Percentiles rank a stretch among this genome's conserved stretches.
phyloP scores from a whole-genome alignment of 768 basidiomycete species.

The Sistotremastrum niveocremeum region DNA sequence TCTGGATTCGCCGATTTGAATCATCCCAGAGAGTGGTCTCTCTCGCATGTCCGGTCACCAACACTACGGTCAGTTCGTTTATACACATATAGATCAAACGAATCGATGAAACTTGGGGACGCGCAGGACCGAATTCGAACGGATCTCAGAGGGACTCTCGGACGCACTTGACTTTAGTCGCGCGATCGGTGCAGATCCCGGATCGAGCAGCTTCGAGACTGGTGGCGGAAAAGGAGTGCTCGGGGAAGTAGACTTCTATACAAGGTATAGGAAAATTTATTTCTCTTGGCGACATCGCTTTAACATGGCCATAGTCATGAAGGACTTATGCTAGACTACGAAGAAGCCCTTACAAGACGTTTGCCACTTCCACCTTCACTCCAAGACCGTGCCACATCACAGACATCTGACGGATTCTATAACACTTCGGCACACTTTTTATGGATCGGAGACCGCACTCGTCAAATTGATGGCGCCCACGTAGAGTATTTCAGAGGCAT shows the following conservation, averaged over 20 bases:
- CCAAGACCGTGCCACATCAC: slow-evolving; percentile 2
- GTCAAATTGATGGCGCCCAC: slow-evolving; percentile 86
- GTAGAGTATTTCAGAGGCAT: slow-evolving; percentile 92
- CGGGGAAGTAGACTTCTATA: slow-evolving; percentile 89
- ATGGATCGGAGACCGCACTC: slow-evolving; percentile 95
- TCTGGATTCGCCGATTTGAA: slow-evolving; percentile 92
- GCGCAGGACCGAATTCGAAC: slow-evolving; percentile 65
- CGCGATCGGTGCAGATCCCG: slow-evolving; percentile 67
- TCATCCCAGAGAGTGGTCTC: slow-evolving; percentile 84
- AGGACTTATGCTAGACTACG: slow-evolving; percentile 85
- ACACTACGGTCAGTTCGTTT: slow-evolving; percentile 41
- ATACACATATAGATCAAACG: background rate
- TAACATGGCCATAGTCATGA: slow-evolving; percentile 49
- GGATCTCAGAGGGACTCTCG: slow-evolving; percentile 68
- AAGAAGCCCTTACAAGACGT: slow-evolving; percentile 77
- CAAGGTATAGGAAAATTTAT: slow-evolving; percentile 61
- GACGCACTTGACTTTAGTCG: slow-evolving; percentile 90
- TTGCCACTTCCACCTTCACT: slow-evolving; percentile 28
- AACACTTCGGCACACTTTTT: slow-evolving; percentile 91
- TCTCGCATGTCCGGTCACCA: slow-evolving; percentile 80
- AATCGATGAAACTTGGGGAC: slow-evolving; percentile 7
- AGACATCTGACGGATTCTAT: slow-evolving; percentile 39
- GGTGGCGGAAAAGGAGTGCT: slow-evolving; percentile 60
- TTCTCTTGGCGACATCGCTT: too few relatives aligned
- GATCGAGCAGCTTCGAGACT: slow-evolving; percentile 42